These are phyloP conservation scores for Suillus weaverae DNA, from an alignment of 768 basidiomycete species.

Conservation along the genomic window DNA sequence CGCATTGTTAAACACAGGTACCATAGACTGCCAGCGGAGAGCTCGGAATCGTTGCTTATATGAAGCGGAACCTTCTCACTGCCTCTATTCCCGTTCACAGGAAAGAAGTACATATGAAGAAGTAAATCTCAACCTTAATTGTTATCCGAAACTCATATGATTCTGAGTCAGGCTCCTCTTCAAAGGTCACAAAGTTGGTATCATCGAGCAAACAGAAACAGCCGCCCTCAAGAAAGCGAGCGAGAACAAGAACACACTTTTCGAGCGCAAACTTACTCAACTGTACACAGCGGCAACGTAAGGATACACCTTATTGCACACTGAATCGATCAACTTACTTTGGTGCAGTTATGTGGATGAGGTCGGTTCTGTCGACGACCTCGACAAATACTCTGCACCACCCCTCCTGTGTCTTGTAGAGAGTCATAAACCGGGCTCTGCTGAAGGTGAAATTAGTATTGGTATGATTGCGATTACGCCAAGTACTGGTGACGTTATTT, in stretches of 20 bases:
- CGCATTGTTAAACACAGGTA: constrained; percentile 13
- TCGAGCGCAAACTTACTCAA: constrained; percentile 71
- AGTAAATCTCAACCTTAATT: constrained; percentile 42
- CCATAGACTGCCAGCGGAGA: constrained; percentile 69
- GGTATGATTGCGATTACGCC: constrained; percentile 81
- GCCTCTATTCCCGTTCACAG: constrained; percentile 75
- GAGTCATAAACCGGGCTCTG: constrained; percentile 14
- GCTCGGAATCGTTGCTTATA: constrained; percentile 75
- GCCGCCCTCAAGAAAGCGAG: constrained; percentile 85
- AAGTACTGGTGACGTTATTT: constrained; percentile 89
- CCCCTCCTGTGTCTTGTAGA: constrained; percentile 78
- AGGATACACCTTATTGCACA: constrained; percentile 25
- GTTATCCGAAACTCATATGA: not conserved
- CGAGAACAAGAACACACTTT: constrained; percentile 71
- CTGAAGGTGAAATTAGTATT: constrained; percentile 45
- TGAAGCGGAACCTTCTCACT: constrained; percentile 68
- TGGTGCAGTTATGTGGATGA: constrained; percentile 75
- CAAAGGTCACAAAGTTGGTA: constrained; percentile 79
- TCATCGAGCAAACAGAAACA: constrained; percentile 82
- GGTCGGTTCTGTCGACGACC: constrained; percentile 65
- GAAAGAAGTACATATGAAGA: constrained; percentile 71
- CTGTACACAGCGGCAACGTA: constrained; percentile 89
- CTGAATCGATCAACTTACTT: constrained; percentile 11
- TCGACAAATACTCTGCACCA: constrained; percentile 56
- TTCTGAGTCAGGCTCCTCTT: constrained; percentile 57